Evolutionary conservation across 805 yeast genomes (phyloP).

Genomic region (Zygosaccharomyces lentus): DNA sequence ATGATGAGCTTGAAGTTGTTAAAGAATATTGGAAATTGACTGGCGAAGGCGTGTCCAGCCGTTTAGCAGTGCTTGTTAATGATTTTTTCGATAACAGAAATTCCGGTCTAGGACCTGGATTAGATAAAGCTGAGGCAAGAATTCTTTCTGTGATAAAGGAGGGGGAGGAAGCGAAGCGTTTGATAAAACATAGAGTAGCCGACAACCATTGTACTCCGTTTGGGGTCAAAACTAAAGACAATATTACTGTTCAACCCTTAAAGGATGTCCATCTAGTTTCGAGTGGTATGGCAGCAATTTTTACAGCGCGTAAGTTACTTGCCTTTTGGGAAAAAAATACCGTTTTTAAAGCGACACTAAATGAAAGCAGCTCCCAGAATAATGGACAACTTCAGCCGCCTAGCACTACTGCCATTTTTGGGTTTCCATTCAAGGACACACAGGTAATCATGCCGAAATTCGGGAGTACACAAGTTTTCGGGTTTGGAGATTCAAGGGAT

Average conservation of each 20-base stretch:
- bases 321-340: conserved; percentile 10
- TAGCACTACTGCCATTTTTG: conserved; percentile 64
- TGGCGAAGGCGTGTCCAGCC: conserved; percentile 20
- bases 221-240: conserved; percentile 2
- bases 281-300: conserved; percentile 85
- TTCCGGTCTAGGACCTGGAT: not conserved
- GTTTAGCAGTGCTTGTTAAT: conserved; percentile 12
- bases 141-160: conserved; percentile 1
- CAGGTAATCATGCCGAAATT: conserved; percentile 75
- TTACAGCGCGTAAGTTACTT: conserved; percentile 56
- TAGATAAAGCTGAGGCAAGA: not conserved
- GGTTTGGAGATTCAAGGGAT: conserved; percentile 71
- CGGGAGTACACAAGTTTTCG: conserved; percentile 77
- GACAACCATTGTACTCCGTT: conserved; percentile 15
- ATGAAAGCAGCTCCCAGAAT: not conserved
- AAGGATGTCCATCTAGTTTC: conserved; percentile 74
- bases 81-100: not conserved
- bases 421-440: conserved; percentile 91
- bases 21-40: conserved; percentile 77
- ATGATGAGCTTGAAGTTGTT: conserved; percentile 52
- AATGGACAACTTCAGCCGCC: not conserved
- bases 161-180: conserved; percentile 10
- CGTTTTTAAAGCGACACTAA: not conserved
- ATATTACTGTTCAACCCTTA: conserved; percentile 13
- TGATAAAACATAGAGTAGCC: conserved; percentile 13